Evolutionary conservation across 2,329 filamentous ascomycete genomes (phyloP).

Genomic region (Plenodomus lindquistii): DNA sequence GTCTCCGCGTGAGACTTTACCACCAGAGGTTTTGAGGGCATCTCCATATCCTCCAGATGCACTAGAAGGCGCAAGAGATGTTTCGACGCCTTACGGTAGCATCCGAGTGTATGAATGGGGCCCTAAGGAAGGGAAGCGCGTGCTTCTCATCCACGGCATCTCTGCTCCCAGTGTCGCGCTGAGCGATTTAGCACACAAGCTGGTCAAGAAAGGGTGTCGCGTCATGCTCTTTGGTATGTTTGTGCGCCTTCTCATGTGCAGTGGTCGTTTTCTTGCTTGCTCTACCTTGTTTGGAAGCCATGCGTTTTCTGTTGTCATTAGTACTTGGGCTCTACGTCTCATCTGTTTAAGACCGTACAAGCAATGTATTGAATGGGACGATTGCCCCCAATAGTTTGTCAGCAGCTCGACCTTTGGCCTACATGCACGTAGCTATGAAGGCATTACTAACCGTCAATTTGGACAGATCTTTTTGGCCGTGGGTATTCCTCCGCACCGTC

Average conservation of each 20-base stretch:
- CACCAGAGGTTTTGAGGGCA: constrained; percentile 25
- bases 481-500: constrained; percentile 76
- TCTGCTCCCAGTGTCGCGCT: constrained; percentile 75
- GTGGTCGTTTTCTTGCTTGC: not conserved
- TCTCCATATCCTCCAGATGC: constrained; percentile 69
- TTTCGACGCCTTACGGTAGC: constrained; percentile 70
- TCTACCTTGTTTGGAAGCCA: too few species aligned
- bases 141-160: constrained; percentile 79
- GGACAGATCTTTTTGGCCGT: constrained; percentile 70
- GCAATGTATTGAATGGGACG: too few species aligned
- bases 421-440: not conserved
- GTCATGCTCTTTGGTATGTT: constrained; percentile 74
- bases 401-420: too few species aligned
- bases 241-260: not conserved
- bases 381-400: too few species aligned
- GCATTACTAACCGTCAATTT: not conserved
- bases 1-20: constrained; percentile 33
- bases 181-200: constrained; percentile 65
- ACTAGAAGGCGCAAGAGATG: constrained; percentile 71
- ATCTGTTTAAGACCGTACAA: too few species aligned
- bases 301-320: too few species aligned
- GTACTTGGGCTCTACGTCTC: too few species aligned
- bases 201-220: constrained; percentile 69
- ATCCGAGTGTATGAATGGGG: constrained; percentile 82
- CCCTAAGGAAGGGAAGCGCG: constrained; percentile 69